Percentiles rank a stretch among this genome's conserved stretches.
These are phyloP conservation scores for Cajanus cajan DNA, from an alignment of 306 rosid genomes.

Conservation along the genomic window DNA sequence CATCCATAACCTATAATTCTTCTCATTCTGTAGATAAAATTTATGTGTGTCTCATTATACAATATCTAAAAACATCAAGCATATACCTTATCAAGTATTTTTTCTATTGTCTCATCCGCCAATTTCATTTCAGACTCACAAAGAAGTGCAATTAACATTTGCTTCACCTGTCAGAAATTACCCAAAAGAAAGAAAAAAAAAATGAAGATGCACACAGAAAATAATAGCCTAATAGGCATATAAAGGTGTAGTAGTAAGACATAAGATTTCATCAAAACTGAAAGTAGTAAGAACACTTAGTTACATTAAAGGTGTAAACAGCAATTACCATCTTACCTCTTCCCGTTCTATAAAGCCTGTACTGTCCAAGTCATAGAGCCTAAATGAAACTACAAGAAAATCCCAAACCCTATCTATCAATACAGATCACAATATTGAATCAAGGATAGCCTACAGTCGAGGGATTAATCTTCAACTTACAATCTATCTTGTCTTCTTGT, in stretches of 20 bases:
- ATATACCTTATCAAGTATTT: slow-evolving; percentile 70
- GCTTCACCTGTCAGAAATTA: slow-evolving; percentile 74
- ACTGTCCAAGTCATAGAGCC: slow-evolving; percentile 79
- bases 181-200: neutral
- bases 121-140: slow-evolving; percentile 94
- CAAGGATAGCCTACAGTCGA: slow-evolving; percentile 3
- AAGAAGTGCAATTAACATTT: slow-evolving; percentile 95
- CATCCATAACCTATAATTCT: neutral
- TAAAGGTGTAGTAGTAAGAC: neutral
- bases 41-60: neutral
- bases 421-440: slow-evolving; percentile 6
- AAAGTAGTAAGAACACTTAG: neutral
- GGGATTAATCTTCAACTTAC: slow-evolving; percentile 49
- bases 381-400: slow-evolving; percentile 77
- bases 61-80: too few species aligned
- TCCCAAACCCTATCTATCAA: slow-evolving; percentile 13
- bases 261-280: neutral
- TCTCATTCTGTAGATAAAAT: neutral
- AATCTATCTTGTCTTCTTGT: slow-evolving; percentile 76
- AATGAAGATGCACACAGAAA: neutral
- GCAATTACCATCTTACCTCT: slow-evolving; percentile 55
- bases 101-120: slow-evolving; percentile 86
- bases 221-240: neutral
- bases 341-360: slow-evolving; percentile 91
- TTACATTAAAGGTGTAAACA: neutral